Base-by-base conservation (phyloP, 2,329 filamentous ascomycete species). In the Paramyrothecium roridum region DNA sequence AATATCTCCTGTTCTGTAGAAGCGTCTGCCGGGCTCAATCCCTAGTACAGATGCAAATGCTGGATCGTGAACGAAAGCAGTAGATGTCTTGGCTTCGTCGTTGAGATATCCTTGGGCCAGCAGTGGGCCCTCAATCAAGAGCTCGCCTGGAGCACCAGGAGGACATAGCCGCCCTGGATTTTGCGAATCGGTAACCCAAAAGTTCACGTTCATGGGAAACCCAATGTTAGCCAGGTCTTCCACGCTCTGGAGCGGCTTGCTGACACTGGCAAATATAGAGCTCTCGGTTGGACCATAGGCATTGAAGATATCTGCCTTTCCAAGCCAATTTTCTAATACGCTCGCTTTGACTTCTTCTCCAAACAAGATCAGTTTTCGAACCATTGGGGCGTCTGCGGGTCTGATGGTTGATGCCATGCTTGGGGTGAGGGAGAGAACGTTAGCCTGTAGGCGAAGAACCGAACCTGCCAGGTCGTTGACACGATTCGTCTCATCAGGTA, bases 101-200 rank as follows among this genome's bases (percentile, higher is more conserved):
- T 77, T 75, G n/a, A 80, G 65, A 54, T 83, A 84, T 34, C 80
- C 78, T 49, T 73, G 67, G 19, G 75, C 78, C 10, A 83, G 73
- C 2, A 74, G 71, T 2, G 79, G 79, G 1, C 76, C 75, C 51
- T 72, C 71, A 43, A 77, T 58, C 8, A 72, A 57, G 17, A 74
- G 63, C 57, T 74, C 72, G 3, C 69, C 69, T 8, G 63, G 34
- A 6, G 53, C 57, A 1, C 68, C 67, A 2, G 68, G 48, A 2
- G 68, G 67, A 1, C 58, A 54, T 7, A 68, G 61, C 10, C 49
- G 52, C n/a, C 63, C 23, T 30, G 49, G 37, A 47, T 65, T 52
- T 3, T 55, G 55, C 3, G 61, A 46, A 21, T 66, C 58, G 7
- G 63, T 59, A 46, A 70, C 51, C 63, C 65, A 69, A 45, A 56